Conservation (phyloP, 805 yeast genomes). For the Zygosaccharomyces rouxii region DNA sequence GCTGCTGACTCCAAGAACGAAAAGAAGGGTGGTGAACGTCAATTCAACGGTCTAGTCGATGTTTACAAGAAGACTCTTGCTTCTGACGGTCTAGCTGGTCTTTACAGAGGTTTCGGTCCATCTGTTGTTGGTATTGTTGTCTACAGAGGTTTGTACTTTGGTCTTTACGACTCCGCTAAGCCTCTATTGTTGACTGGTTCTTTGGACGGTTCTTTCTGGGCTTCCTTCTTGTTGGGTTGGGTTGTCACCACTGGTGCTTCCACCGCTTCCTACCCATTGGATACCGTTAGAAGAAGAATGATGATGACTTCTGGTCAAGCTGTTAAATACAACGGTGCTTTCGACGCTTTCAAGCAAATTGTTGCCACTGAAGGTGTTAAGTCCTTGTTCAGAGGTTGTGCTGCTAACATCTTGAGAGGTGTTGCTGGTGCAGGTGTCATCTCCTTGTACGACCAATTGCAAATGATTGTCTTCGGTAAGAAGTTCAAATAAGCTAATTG, state of each 20-base stretch:
- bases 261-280: constrained; percentile 98
- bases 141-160: constrained; percentile 99
- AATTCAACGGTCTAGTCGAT: constrained; percentile 95
- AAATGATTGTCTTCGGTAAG: constrained; percentile 92
- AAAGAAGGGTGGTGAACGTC: constrained; percentile 84
- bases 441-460: constrained; percentile 96
- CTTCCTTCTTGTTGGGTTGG: constrained; percentile 97
- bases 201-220: constrained; percentile 89
- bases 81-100: constrained; percentile 96
- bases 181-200: constrained; percentile 93
- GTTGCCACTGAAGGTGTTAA: constrained; percentile 93
- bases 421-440: constrained; percentile 99
- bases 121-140: constrained; percentile 96
- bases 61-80: constrained; percentile 95
- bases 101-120: constrained; percentile 99
- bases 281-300: constrained; percentile 99
- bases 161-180: constrained; percentile 94
- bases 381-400: constrained; percentile 97
- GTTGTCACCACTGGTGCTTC: constrained; percentile 97
- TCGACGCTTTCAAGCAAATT: constrained; percentile 86
- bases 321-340: constrained; percentile 91
- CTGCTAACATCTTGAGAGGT: constrained; percentile 99
- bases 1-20: constrained; percentile 96
- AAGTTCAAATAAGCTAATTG: constrained; percentile 59
- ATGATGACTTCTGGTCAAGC: constrained; percentile 99